Conservation (phyloP, 306 rosid species). For the Sesbania bispinosa region DNA sequence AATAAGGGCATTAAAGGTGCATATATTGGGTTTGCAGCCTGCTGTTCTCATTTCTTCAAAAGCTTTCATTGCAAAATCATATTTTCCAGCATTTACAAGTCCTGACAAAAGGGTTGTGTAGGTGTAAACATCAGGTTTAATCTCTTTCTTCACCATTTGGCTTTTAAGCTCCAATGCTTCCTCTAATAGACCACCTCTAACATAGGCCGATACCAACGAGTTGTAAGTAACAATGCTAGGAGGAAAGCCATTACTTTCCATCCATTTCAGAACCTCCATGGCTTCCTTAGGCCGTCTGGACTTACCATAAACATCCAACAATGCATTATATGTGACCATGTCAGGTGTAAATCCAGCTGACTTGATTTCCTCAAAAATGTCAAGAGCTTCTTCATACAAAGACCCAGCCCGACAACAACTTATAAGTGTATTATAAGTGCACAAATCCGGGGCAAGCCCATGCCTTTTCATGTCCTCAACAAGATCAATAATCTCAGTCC, state of each 20-base stretch:
- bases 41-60: slow-evolving; percentile 63
- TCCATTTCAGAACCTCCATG: slow-evolving; percentile 73
- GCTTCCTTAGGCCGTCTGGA: slow-evolving; percentile 77
- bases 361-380: slow-evolving; percentile 69
- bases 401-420: slow-evolving; percentile 73
- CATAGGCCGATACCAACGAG: slow-evolving; percentile 71
- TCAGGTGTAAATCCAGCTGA: slow-evolving; percentile 58
- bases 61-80: slow-evolving; percentile 55
- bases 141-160: slow-evolving; percentile 68
- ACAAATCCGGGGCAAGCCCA: slow-evolving; percentile 68
- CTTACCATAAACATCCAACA: slow-evolving; percentile 86
- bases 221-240: slow-evolving; percentile 69
- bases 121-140: slow-evolving; percentile 71
- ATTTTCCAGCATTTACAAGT: slow-evolving; percentile 67
- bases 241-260: slow-evolving; percentile 57
- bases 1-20: slow-evolving; percentile 76
- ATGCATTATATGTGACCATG: slow-evolving; percentile 66
- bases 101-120: slow-evolving; percentile 82
- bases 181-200: slow-evolving; percentile 68
- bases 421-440: slow-evolving; percentile 73
- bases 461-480: slow-evolving; percentile 57
- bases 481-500: slow-evolving; percentile 61
- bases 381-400: slow-evolving; percentile 68
- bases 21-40: slow-evolving; percentile 85
- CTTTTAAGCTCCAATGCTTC: slow-evolving; percentile 57